Conservation (phyloP, 257 asterid genomes). For the Rhazya stricta region DNA sequence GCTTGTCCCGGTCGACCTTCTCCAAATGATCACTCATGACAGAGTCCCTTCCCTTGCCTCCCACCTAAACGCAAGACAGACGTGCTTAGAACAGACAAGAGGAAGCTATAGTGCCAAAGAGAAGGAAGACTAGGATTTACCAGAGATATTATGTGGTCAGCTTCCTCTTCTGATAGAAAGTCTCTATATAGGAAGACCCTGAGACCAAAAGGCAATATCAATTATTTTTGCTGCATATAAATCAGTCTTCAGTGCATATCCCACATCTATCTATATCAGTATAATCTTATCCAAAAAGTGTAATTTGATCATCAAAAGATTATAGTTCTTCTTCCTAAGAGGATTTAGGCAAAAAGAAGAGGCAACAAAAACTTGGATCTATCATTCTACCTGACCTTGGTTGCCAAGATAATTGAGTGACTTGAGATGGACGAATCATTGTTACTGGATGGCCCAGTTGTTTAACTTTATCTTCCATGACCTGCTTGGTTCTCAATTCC, state of each 20-base stretch:
- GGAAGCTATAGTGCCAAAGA: slow-evolving; percentile 4
- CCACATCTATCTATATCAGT: background rate
- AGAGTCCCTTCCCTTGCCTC: slow-evolving; percentile 21
- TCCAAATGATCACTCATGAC: slow-evolving; percentile 16
- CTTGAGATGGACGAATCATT: slow-evolving; percentile 57
- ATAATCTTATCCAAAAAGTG: background rate
- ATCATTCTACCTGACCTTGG: slow-evolving; percentile 89
- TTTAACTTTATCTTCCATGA: slow-evolving; percentile 28
- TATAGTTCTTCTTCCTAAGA: background rate
- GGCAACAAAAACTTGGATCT: slow-evolving; percentile 19
- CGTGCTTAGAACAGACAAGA: slow-evolving; percentile 4
- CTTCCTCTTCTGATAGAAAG: slow-evolving; percentile 73
- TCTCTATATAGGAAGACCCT: slow-evolving; percentile 70
- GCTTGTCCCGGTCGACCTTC: slow-evolving; percentile 18
- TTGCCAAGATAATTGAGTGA: slow-evolving; percentile 64
- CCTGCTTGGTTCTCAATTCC: slow-evolving; percentile 48
- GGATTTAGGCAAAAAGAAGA: slow-evolving; percentile 7
- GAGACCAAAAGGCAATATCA: slow-evolving; percentile 32
- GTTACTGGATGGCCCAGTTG: slow-evolving; percentile 23
- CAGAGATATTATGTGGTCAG: slow-evolving; percentile 59
- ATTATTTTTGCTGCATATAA: background rate
- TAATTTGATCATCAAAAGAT: background rate
- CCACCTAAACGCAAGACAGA: slow-evolving; percentile 31
- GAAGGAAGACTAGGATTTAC: slow-evolving; percentile 31
- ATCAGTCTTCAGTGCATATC: background rate